phyloP scores from a whole-genome alignment of 176 grass and related monocot genomes.

The maize (Zea mays) region Zm-B73-REFERENCE-NAM-5.0 NC_050103.1:134336001-134336500 shows the following conservation, averaged over 20 bases:
- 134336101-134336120: too few species aligned
- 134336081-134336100: neutral
- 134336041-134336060: neutral
- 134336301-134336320: conserved; percentile 29
- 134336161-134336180: neutral
- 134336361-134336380: conserved; percentile 41
- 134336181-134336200: neutral
- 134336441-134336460: too few species aligned
- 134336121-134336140: neutral
- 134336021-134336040: neutral
- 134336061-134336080: neutral
- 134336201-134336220: too few species aligned
- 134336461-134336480: neutral
- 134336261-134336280: neutral
- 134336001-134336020: too few species aligned
- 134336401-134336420: conserved; percentile 39
- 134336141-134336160: too few species aligned
- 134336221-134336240: too few species aligned
- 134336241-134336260: neutral
- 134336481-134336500: neutral
- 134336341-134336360: conserved; percentile 53
- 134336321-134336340: conserved; percentile 57
- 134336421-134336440: conserved; percentile 5
- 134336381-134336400: conserved; percentile 25
- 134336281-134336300: conserved; percentile 11